Evolutionary conservation across 1,139 yeast genomes (phyloP), one percentile per base, ranked within the genome.

Genomic region (Sugiyamaella neomexicana): DNA sequence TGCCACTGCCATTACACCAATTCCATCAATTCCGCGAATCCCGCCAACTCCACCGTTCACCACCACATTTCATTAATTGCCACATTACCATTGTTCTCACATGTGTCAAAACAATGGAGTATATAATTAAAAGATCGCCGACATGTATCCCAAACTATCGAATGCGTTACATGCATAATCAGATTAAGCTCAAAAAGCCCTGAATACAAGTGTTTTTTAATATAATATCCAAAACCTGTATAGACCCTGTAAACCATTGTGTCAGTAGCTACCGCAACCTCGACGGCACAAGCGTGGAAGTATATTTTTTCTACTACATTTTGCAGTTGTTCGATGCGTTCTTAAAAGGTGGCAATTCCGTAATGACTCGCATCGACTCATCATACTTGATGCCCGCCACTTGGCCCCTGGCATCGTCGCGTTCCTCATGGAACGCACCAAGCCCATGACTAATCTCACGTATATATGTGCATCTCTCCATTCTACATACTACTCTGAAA

Each of bases 371-470:
- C 10, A 29, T 12, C 34, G 34, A 29, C 34, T 29, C 34, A 29
- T 29, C 10, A 29, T 12, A 29, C 34, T 3, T 29, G n/a, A 29
- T 29, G 34, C 10, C 34, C n/a, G n/a, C 34, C n/a, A 29, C 34
- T 29, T 29, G 5, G 8, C 10, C 34, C 34, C 34, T 29, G 34
- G 34, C 34, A 12, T 29, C 34, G 2, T 12, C 34, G 34, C 10
- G 34, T 29, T 12, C 10, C 34, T n/a, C n/a, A n/a, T n/a, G n/a
- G n/a, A 9, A 29, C 34, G 25, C 34, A 34, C 16, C 38, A 34
- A 42, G n/a, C 46, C 16, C 29, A 42, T 42, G 46, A 42, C 46
- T 42, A 42, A 42, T 31, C 46, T 42, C 46, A 42, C 46, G 25
- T 42, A 27, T 17, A 42, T 25, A 12, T 13, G n/a, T n/a, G n/a